Conservation (phyloP, 73 alveolate genomes). For the Symbiodinium natans region DNA sequence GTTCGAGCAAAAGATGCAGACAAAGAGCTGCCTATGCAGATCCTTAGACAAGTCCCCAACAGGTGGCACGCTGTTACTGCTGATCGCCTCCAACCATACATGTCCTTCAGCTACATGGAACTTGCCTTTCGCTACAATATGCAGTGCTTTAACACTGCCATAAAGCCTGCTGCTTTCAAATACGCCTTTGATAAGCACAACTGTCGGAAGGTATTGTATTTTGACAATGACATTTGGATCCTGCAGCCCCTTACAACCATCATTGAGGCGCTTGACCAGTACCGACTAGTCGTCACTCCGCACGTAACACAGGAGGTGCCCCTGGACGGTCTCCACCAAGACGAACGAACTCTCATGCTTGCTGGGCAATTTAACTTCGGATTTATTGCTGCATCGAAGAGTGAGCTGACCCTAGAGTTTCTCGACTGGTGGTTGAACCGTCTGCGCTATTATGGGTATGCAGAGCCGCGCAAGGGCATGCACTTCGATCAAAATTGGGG, state of each 20-base stretch:
- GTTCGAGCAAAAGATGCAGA: background rate
- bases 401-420: background rate
- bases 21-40: background rate
- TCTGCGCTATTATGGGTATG: background rate
- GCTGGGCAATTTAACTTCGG: background rate
- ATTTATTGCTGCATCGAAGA: background rate
- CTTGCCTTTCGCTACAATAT: background rate
- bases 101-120: background rate
- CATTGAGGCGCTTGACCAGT: background rate
- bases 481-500: background rate
- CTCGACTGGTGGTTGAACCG: background rate
- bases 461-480: background rate
- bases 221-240: background rate
- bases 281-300: background rate
- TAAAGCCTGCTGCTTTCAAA: constrained; percentile 11
- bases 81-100: background rate
- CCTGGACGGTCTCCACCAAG: background rate
- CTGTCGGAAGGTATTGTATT: background rate
- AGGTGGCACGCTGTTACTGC: background rate
- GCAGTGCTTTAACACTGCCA: background rate
- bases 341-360: background rate
- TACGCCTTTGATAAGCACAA: background rate
- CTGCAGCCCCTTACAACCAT: background rate
- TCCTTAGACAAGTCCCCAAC: background rate
- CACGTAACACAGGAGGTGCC: background rate